phyloP scores from a whole-genome alignment of 345 rosid genomes.

The Populus davidiana region DNA sequence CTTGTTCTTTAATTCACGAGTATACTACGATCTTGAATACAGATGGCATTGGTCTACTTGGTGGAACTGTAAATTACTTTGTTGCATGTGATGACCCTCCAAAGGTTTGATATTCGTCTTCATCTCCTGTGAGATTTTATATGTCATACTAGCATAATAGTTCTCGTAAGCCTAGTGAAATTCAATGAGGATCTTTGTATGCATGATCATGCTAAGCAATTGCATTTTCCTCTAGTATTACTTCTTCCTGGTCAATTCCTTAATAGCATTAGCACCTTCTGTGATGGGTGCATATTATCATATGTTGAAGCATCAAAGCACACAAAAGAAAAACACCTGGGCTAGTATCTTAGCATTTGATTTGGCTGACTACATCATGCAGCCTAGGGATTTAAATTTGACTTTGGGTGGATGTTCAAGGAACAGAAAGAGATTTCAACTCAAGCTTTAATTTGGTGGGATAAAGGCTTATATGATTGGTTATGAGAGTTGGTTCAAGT shows the following conservation, averaged over 20 bases:
- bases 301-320: not conserved
- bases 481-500: too few relatives aligned
- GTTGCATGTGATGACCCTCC: constrained; percentile 61
- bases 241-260: not conserved
- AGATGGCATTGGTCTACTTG: constrained; percentile 98
- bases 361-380: not conserved
- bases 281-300: not conserved
- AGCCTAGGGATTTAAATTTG: too few relatives aligned
- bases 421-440: too few relatives aligned
- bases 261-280: not conserved
- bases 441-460: too few relatives aligned
- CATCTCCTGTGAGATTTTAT: constrained; percentile 2
- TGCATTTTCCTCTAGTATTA: not conserved
- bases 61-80: constrained; percentile 83
- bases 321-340: not conserved
- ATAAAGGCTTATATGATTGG: too few relatives aligned
- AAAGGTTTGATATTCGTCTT: constrained; percentile 55
- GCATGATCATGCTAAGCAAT: not conserved
- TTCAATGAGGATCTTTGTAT: not conserved
- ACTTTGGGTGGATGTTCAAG: too few relatives aligned
- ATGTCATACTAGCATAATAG: not conserved
- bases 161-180: not conserved
- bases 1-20: not conserved
- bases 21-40: constrained; percentile 18
- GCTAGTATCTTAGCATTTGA: not conserved